Base-by-base conservation (phyloP, 768 basidiomycete genomes). In the Suillus spraguei region DNA sequence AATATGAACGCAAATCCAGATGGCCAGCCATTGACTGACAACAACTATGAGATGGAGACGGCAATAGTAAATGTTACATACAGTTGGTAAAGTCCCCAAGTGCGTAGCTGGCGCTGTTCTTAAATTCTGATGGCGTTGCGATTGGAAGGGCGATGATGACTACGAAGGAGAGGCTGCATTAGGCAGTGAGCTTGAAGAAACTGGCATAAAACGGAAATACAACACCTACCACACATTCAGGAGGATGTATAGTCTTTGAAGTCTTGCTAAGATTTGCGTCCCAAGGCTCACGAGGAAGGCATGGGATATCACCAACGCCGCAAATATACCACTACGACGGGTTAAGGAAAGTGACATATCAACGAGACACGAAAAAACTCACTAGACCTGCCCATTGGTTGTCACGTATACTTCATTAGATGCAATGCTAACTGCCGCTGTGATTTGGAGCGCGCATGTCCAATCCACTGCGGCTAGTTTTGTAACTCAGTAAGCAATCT, bases 241-340 rank as follows among this genome's bases (percentile, higher is more conserved):
- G 8, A 77, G 60, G 9, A 82, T 75, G 53, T 78, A 82, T 11
- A 81, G 74, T 14, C 80, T 84, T 69, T 92, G 91, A 20, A 92
- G 70, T 24, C 88, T 80, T 1, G 89, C 91, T 20, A 93, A 76
- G 22, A 87, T 67, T 20, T 77, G 74, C 2, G 90, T 90, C 17
- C 84, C 88, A 14, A 91, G 76, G 67, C 87, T 87, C 66, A 88
- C 90, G 16, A 89, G 70, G 14, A 86, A 64, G 0, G 83, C 89
- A 71, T 92, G 88, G 2, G 81, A 77, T 20, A 88, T 46, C 8
- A 92, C 72, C 50, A 93, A 75, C 10, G 80, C 87, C 42, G 75
- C 79, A 66, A 85, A 92, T 5, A 91, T 80, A 6, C 84, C 88
- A 66, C 90, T 90, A 55, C 20, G 28, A 4, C 49, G 35, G 77